Conservation (phyloP, 768 basidiomycete species). For the Lepiota subincarnata region DNA sequence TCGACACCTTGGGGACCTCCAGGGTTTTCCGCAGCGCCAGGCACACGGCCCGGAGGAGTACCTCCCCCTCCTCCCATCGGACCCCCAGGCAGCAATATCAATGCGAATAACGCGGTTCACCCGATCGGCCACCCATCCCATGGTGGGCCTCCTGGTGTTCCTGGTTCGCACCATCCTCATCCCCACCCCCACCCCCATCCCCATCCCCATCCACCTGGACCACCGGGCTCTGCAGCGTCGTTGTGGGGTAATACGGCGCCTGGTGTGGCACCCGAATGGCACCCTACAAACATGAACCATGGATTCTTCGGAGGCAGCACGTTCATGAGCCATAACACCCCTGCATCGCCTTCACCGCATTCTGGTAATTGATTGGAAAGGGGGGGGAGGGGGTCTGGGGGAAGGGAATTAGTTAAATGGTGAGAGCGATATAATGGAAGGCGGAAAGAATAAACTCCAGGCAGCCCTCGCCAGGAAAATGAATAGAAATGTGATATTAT, state of each 20-base stretch:
- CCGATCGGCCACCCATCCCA: constrained; percentile 15
- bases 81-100: constrained; percentile 10
- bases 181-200: too few relatives aligned
- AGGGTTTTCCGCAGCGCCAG: constrained; percentile 15
- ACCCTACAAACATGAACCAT: constrained; percentile 23
- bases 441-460: neutral
- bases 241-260: constrained; percentile 36
- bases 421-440: neutral
- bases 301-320: constrained; percentile 41
- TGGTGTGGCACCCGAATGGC: constrained; percentile 43
- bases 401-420: neutral
- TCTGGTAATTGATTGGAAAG: constrained; percentile 20
- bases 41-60: constrained; percentile 16
- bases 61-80: constrained; percentile 27
- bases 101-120: constrained; percentile 12
- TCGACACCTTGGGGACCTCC: constrained; percentile 21
- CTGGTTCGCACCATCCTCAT: too few relatives aligned
- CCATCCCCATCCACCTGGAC: too few relatives aligned
- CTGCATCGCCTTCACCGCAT: constrained; percentile 47
- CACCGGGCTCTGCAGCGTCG: constrained; percentile 15
- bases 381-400: neutral
- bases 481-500: too few relatives aligned
- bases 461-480: too few relatives aligned
- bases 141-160: constrained; percentile 13
- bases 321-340: constrained; percentile 43